Percentiles rank a stretch among this genome's conserved stretches.
phyloP scores from a whole-genome alignment of 2,329 filamentous ascomycete species.

The Nothophoma quercina region DNA sequence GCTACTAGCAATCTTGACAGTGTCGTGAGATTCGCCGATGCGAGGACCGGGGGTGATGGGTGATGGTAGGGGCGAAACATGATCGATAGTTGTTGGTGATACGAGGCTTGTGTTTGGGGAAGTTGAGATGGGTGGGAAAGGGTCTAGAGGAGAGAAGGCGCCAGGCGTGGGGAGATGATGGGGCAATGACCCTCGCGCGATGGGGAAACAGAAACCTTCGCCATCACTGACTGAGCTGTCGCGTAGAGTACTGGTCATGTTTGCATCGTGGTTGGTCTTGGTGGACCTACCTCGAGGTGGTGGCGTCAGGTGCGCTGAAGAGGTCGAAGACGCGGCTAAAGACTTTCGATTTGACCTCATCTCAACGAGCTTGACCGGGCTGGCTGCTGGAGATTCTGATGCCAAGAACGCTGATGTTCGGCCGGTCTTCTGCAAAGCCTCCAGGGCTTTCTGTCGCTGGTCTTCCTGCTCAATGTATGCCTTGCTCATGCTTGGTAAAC shows the following conservation, averaged over 20 bases:
- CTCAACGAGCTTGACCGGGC: conserved; percentile 31
- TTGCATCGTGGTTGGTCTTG: conserved; percentile 25
- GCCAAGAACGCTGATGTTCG: conserved; percentile 40
- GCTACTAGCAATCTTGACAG: conserved; percentile 48
- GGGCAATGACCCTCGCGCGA: conserved; percentile 24
- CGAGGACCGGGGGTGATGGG: conserved; percentile 46
- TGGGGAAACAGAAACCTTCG: conserved; percentile 22
- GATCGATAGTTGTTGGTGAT: conserved; percentile 42
- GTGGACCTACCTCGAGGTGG: conserved; percentile 36
- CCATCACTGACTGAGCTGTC: conserved; percentile 42
- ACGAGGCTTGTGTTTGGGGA: conserved; percentile 34
- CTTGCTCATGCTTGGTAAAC: conserved; percentile 28
- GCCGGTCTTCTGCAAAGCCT: conserved; percentile 17
- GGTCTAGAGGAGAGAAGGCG: conserved; percentile 43
- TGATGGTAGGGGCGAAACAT: conserved; percentile 44
- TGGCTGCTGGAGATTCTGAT: conserved; percentile 30
- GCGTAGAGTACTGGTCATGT: conserved; percentile 30
- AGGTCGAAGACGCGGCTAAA: conserved; percentile 26
- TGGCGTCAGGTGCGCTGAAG: conserved; percentile 33
- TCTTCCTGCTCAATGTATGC: conserved; percentile 45
- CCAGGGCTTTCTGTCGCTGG: conserved; percentile 27
- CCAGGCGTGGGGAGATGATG: conserved; percentile 34
- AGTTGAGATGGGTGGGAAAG: conserved; percentile 38
- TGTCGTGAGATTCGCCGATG: conserved; percentile 35
- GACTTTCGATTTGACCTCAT: conserved; percentile 26